Percentiles rank a stretch among this genome's conserved stretches.
Evolutionary conservation across 2,329 filamentous ascomycete genomes (phyloP).

Genomic region (Bipolaris sorokiniana): DNA sequence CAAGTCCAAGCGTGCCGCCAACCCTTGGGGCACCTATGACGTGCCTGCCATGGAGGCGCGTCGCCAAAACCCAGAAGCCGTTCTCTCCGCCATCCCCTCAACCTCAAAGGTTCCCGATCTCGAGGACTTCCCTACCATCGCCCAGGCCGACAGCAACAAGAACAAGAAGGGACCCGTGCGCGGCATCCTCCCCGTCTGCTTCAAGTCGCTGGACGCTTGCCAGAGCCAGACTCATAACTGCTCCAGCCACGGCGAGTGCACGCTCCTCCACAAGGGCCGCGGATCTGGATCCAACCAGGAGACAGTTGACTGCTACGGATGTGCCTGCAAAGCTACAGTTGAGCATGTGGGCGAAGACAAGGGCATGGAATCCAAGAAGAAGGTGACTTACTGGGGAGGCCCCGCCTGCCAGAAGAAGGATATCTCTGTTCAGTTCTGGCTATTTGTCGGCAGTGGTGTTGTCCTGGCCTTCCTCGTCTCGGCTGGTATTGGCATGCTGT

Average conservation of each 20-base stretch:
- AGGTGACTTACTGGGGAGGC: slow-evolving; percentile 80
- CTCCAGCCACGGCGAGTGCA: slow-evolving; percentile 80
- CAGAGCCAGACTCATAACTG: slow-evolving; percentile 74
- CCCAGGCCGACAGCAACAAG: slow-evolving; percentile 24
- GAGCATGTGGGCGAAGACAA: slow-evolving; percentile 56
- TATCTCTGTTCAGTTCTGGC: slow-evolving; percentile 85
- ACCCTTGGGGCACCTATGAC: slow-evolving; percentile 46
- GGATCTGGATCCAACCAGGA: slow-evolving; percentile 48
- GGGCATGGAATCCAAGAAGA: slow-evolving; percentile 54
- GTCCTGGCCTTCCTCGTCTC: slow-evolving; percentile 70
- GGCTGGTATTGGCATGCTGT: slow-evolving; percentile 78
- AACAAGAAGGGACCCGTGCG: slow-evolving; percentile 45
- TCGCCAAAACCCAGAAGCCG: slow-evolving; percentile 40
- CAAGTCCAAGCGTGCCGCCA: slow-evolving; percentile 40
- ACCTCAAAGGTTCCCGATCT: slow-evolving; percentile 35
- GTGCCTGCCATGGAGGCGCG: slow-evolving; percentile 35
- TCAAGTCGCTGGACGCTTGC: slow-evolving; percentile 72
- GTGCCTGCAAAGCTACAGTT: slow-evolving; percentile 71
- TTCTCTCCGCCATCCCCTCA: slow-evolving; percentile 38
- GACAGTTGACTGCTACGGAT: slow-evolving; percentile 72
- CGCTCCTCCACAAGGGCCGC: slow-evolving; percentile 64
- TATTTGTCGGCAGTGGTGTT: slow-evolving; percentile 78
- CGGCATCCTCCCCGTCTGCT: slow-evolving; percentile 74
- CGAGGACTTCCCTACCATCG: slow-evolving; percentile 38
- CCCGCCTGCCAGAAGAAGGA: slow-evolving; percentile 90